Evolutionary conservation across 2,329 filamentous ascomycete species (phyloP).

Genomic region (Pseudocercospora fijiensis): DNA sequence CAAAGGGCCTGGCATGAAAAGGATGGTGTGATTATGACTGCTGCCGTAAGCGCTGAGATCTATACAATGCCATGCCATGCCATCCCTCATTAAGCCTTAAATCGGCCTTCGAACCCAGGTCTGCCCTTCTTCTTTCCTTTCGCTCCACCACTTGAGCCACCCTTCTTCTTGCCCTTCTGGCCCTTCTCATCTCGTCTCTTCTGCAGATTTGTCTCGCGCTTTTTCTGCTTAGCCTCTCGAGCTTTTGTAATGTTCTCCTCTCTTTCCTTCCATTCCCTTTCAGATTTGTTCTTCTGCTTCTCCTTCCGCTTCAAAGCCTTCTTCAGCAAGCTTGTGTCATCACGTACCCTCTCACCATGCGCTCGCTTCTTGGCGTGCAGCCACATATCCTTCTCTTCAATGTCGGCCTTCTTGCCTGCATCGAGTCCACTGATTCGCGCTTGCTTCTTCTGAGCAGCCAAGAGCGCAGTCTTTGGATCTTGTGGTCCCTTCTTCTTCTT

Average conservation of each 20-base stretch:
- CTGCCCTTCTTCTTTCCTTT: conserved; percentile 62
- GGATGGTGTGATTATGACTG: not conserved
- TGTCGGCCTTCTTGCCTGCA: conserved; percentile 75
- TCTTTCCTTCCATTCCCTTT: conserved; percentile 70
- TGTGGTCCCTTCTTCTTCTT: conserved; percentile 78
- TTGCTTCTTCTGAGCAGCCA: conserved; percentile 82
- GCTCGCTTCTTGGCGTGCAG: conserved; percentile 83
- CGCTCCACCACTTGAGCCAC: conserved; percentile 47
- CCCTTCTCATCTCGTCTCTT: conserved; percentile 75
- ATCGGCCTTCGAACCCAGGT: conserved; percentile 65
- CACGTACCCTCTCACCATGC: conserved; percentile 83
- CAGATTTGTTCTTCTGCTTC: conserved; percentile 83
- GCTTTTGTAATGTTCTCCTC: conserved; percentile 48
- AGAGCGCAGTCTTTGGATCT: conserved; percentile 82
- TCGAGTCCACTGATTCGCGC: conserved; percentile 73
- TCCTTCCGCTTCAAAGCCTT: conserved; percentile 95
- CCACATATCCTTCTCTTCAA: conserved; percentile 94
- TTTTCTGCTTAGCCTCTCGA: conserved; percentile 52
- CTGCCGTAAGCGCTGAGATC: not conserved
- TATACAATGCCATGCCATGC: not conserved
- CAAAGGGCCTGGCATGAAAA: not conserved
- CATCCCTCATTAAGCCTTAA: conserved; percentile 49
- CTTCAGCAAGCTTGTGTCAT: conserved; percentile 84
- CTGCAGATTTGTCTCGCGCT: conserved; percentile 56
- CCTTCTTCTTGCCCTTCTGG: conserved; percentile 66